Conservation (phyloP, 202 grass and related monocot genomes). For the Panicum hallii region DNA sequence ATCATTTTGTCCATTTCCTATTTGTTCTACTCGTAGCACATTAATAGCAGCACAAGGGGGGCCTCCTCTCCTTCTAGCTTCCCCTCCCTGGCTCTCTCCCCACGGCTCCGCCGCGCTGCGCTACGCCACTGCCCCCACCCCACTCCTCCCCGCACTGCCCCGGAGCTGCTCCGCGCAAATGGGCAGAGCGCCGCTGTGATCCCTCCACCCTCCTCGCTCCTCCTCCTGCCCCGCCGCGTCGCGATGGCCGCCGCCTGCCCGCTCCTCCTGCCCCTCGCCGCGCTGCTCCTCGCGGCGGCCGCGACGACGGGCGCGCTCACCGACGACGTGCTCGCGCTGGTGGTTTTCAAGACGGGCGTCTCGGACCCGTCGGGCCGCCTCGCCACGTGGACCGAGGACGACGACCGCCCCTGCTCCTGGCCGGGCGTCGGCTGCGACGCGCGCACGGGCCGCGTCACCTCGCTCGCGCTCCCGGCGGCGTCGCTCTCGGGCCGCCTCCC, state of each 20-base stretch:
- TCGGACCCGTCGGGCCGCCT: slow-evolving; percentile 71
- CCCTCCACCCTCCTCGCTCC: slow-evolving; percentile 12
- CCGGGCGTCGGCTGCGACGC: slow-evolving; percentile 63
- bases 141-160: background rate
- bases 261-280: slow-evolving; percentile 40
- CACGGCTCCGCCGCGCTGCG: background rate
- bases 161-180: slow-evolving; percentile 39
- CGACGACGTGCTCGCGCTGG: slow-evolving; percentile 88
- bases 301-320: slow-evolving; percentile 48
- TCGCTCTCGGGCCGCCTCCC: slow-evolving; percentile 78
- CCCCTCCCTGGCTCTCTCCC: background rate
- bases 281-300: slow-evolving; percentile 43
- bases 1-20: slow-evolving; percentile 57
- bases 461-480: slow-evolving; percentile 61
- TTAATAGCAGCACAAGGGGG: slow-evolving; percentile 31
- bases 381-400: slow-evolving; percentile 84
- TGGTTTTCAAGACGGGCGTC: slow-evolving; percentile 91
- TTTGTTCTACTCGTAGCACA: slow-evolving; percentile 46
- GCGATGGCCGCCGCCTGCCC: slow-evolving; percentile 38
- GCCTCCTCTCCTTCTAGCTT: slow-evolving; percentile 1
- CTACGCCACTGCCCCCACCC: background rate
- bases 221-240: slow-evolving; percentile 1
- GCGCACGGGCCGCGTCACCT: slow-evolving; percentile 60
- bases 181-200: slow-evolving; percentile 49
- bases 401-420: slow-evolving; percentile 79